Base-by-base conservation (phyloP, 2,329 filamentous ascomycete genomes). In the Orbilia javanica region DNA sequence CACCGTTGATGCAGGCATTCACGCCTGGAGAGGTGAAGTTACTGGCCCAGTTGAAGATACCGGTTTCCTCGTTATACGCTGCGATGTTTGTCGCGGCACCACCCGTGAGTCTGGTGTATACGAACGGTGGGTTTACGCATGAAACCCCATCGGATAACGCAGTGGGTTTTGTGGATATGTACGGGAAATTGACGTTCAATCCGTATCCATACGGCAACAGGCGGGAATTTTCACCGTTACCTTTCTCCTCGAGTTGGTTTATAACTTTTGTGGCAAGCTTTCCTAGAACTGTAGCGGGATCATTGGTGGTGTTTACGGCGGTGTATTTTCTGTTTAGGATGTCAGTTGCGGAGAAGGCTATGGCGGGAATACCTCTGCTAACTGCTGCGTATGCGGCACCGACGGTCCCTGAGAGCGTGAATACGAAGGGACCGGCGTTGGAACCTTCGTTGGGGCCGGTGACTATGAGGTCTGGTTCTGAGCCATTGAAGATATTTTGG, bases 381-480 rank as follows among this genome's bases (percentile, higher is more conserved):
- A 88, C 84, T 1, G 87, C 87, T 1, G 86, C 85, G 72, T 88
- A 88, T 13, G 86, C 86, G 10, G 86, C 86, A 5, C 87, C 87
- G 8, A 86, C 83, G 3, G 87, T 87, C 1, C 88, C 87, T 0
- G 86, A 86, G 0, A 88, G 80, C 0, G 87, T 88, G 83, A 85
- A 88, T 1, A 88, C 83, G 80, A 89, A 89, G 0, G 87, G 84
- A 0, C 88, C 88, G 0, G 87, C 81, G 79, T 89, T 89, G 20
- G 83, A 84, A 3, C 88, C 88, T 79, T 85, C 88, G 82, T 90
- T 90, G 6, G 88, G 88, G 0, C 88, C 88, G 0, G 86, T 84
- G 3, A 89, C 81, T 20, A 89, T 84, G 1, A 89, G 84, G 67
- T 90, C 88, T 0, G 87, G 87, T 1, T 84, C 84, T n/a, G 82